Conservation (phyloP, 805 yeast genomes). For the Hanseniaspora jakobsenii region DNA sequence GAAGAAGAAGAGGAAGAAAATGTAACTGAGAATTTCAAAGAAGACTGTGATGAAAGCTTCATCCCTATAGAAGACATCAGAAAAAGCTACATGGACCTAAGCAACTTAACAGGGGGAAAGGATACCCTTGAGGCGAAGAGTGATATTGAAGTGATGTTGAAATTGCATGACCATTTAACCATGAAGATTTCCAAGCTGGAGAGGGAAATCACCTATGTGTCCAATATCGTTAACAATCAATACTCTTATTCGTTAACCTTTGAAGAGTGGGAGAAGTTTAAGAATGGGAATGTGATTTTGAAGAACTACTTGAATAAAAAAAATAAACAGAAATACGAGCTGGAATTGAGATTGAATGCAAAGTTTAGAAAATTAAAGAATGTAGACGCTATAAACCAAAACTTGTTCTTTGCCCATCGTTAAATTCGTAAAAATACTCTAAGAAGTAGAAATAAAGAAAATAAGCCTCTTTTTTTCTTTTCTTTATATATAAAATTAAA, state of each 20-base stretch:
- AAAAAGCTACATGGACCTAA: no score
- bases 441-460: neutral
- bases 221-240: conserved; percentile 28
- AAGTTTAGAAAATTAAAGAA: conserved; percentile 27
- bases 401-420: conserved; percentile 8
- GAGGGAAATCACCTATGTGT: conserved; percentile 31
- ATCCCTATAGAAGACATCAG: no score
- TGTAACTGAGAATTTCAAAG: no score
- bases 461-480: no score
- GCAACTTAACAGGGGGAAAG: no score
- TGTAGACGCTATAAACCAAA: conserved; percentile 6
- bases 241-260: conserved; percentile 24
- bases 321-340: conserved; percentile 34
- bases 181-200: conserved; percentile 30
- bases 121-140: no score
- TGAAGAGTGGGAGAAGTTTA: conserved; percentile 32
- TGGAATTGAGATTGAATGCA: conserved; percentile 32
- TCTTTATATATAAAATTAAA: no score
- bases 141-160: conserved; percentile 25
- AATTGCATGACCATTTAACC: conserved; percentile 26
- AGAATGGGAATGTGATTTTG: conserved; percentile 29
- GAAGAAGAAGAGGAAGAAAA: no score
- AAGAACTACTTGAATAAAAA: conserved; percentile 33
- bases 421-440: neutral
- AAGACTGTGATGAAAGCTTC: no score